Evolutionary conservation across 768 basidiomycete genomes (phyloP).

Genomic region (Boletus rufocinnamomeus): DNA sequence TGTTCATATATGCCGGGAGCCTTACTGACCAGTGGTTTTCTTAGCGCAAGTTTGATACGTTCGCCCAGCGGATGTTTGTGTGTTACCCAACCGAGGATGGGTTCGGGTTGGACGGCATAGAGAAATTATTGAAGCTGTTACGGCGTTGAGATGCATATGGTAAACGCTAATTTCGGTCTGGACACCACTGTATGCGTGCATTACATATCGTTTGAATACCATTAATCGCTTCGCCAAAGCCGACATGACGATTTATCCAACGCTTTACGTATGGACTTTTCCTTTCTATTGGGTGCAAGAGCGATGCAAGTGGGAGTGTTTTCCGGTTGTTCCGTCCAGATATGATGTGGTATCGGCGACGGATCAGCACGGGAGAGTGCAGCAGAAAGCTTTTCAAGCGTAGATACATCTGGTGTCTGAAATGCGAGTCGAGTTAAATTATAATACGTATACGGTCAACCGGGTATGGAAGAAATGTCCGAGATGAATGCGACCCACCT

Average conservation of each 20-base stretch:
- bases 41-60: constrained; percentile 49
- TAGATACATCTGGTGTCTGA: constrained; percentile 37
- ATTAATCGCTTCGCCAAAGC: constrained; percentile 35
- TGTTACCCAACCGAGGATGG: constrained; percentile 49
- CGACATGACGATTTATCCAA: constrained; percentile 43
- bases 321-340: constrained; percentile 48
- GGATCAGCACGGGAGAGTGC: constrained; percentile 26
- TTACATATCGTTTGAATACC: background rate
- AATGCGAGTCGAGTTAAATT: background rate
- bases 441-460: too few species aligned
- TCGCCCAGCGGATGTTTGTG: constrained; percentile 47
- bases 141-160: constrained; percentile 12
- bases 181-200: background rate
- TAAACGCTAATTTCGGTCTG: background rate
- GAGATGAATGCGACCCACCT: constrained; percentile 29
- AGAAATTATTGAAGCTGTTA: constrained; percentile 43
- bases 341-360: constrained; percentile 34
- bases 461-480: background rate
- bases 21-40: background rate
- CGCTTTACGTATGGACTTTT: constrained; percentile 38
- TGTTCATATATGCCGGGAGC: background rate
- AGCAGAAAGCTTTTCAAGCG: constrained; percentile 35
- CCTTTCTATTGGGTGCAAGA: constrained; percentile 43
- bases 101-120: constrained; percentile 49
- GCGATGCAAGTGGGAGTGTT: constrained; percentile 44